phyloP scores from a whole-genome alignment of 1,139 yeast genomes.

The Taphrina pruni region DNA sequence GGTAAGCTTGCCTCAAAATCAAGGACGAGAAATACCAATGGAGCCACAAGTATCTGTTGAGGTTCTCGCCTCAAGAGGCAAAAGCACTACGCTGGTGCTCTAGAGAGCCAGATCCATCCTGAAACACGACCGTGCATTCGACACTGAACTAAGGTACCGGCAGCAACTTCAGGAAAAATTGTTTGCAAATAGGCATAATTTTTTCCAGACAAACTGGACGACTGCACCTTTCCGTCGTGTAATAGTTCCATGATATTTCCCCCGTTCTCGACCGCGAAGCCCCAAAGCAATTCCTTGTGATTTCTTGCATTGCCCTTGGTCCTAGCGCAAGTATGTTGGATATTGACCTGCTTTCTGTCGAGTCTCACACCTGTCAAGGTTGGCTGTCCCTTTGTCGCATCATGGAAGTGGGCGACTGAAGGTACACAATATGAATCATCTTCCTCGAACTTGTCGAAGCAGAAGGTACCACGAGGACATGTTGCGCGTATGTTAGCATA shows the following conservation, averaged over 20 bases:
- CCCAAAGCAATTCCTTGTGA: constrained; percentile 1
- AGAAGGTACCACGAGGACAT: constrained; percentile 5
- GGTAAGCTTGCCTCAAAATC: too few relatives aligned
- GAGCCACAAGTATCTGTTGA: too few relatives aligned
- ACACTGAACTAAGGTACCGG: constrained; percentile 5
- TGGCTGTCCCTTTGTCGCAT: neutral
- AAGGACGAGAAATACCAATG: too few relatives aligned
- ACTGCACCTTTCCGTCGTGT: neutral
- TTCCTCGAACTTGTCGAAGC: constrained; percentile 4
- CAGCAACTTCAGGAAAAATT: constrained; percentile 2
- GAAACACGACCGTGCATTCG: constrained; percentile 1
- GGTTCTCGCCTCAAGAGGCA: too few relatives aligned
- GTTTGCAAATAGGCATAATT: constrained; percentile 2
- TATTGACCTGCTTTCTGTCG: neutral
- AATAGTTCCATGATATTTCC: constrained; percentile 4
- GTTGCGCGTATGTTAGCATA: neutral
- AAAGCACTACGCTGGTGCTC: constrained; percentile 1
- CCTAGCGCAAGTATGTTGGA: constrained; percentile 12
- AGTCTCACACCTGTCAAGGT: neutral
- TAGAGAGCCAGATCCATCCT: neutral
- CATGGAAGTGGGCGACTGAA: constrained; percentile 1
- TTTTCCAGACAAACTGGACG: neutral
- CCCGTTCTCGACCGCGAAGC: neutral
- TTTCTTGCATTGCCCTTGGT: neutral
- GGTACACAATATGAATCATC: constrained; percentile 1